These are phyloP conservation scores for Chytridiales sp. DNA, from an alignment of 371 early-diverging fungal genomes.

Conservation along the genomic window DNA sequence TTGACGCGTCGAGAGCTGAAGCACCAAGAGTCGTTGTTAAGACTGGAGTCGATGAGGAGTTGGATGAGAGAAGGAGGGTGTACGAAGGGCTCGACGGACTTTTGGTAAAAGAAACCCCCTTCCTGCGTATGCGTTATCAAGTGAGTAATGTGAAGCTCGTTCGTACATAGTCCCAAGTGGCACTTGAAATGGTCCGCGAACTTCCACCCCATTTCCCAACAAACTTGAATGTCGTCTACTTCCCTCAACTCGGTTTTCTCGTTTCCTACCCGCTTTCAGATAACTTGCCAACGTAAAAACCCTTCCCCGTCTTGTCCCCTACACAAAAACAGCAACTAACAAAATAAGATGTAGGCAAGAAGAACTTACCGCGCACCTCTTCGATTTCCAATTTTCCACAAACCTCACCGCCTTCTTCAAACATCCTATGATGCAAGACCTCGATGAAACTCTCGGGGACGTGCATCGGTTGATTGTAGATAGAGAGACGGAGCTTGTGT, in stretches of 20 bases:
- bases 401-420: constrained; percentile 70
- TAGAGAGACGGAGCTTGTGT: constrained; percentile 72
- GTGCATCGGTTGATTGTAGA: constrained; percentile 76
- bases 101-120: constrained; percentile 26
- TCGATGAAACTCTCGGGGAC: constrained; percentile 74
- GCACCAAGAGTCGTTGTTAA: constrained; percentile 60
- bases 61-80: constrained; percentile 61
- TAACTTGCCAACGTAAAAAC: constrained; percentile 37
- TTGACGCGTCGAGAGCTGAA: constrained; percentile 59
- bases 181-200: constrained; percentile 53
- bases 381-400: constrained; percentile 65
- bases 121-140: background rate
- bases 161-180: constrained; percentile 55
- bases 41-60: constrained; percentile 58
- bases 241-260: constrained; percentile 76
- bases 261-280: constrained; percentile 62
- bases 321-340: too few species aligned
- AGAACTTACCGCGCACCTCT: constrained; percentile 46
- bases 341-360: constrained; percentile 30
- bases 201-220: constrained; percentile 54
- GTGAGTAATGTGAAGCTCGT: too few species aligned
- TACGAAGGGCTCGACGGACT: constrained; percentile 49
- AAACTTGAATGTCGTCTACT: constrained; percentile 73
- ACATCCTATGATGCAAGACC: constrained; percentile 54
- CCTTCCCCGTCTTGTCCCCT: too few species aligned